Evolutionary conservation across 306 rosid genomes (phyloP), one percentile per base, ranked within the genome.

Genomic region (Trichosanthes cucumerina): DNA sequence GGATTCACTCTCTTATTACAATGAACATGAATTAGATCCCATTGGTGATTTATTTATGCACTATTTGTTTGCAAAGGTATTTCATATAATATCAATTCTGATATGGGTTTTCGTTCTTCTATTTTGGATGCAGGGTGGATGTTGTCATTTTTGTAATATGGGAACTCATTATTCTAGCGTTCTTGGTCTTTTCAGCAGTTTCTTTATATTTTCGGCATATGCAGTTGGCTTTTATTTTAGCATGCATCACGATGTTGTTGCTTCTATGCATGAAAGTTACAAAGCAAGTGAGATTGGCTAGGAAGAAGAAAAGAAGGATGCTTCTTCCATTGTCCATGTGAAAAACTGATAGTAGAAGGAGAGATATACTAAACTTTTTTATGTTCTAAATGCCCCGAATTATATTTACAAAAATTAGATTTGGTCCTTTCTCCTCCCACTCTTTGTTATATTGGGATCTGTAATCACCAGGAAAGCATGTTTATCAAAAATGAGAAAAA

Each of bases 301-400:
- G 96, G 90, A 96, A 89, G 87, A 92, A 91, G 94, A 96, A 82
- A 86, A 92, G 98, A 81, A 90, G 99, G 85, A 96, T 96, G 99
- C 99, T 96, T 89, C 99, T 96, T 86, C 99, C 99, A 26, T 81
- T 96, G 80, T 96, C 99, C 16, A 92, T 96, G 98, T 96, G 88
- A 91, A 72, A 79, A 77, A 10, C 31, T 59, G 41, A 77, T 41
- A 38, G 52, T 83, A 81, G 82, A 71, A 21, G 73, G 75, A 81
- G 85, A 74, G 56, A 59, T 56, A 47, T 81, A 28, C 77, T 38
- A 12, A 69, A 58, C 54, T 9, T 70, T 70, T 49, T 46, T 23
- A 53, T 28, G 77, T 78, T 53, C 26, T 68, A 68, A 43, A 68
- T 79, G 28, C 46, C 13, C n/a, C 18, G 34, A 49, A 66, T 79